Evolutionary conservation across 2,329 filamentous ascomycete genomes (phyloP), one percentile per base, ranked within the genome.

Genomic region (Aspergillus sp.): DNA sequence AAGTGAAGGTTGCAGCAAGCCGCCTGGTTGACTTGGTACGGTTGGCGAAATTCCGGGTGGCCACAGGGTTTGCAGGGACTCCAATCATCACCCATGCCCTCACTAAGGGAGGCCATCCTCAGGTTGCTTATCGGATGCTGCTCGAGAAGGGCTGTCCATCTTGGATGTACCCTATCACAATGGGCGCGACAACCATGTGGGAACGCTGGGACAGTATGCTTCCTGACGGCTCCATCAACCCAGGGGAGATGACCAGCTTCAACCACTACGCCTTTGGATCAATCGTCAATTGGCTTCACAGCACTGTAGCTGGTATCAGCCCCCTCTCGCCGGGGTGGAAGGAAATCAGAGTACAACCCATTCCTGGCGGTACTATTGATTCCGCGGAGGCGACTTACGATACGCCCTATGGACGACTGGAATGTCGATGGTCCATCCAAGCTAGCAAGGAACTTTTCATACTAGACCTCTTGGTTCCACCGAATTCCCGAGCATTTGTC

Each of bases 131-230:
- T 55, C 70, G 71, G 6, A 79, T 79, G 77, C 59, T 79, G 1
- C 66, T 74, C 2, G 68, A 76, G 55, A 70, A 68, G 6, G 44
- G 37, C 14, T 53, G 61, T 63, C 75, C 75, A 0, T 73, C 69
- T 1, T 76, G 75, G 74, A 65, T 79, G 9, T 77, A 77, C 50
- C 73, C 70, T 4, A 69, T 78, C 8, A 68, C 63, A 6, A 77
- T 77, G 75, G 72, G 71, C 2, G 75, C 71, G 0, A 79, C 77
- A 0, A 79, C 76, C 0, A 71, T 73, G 9, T 80, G 76, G 77
- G 77, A 80, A 58, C 67, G 77, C 5, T 79, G 77, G 76, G 72
- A 79, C 57, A 72, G 68, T 40, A 70, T 79, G 65, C 58, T 72
- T 6, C 69, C 74, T 0, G 66, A 77, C 51, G 74, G 73, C 1